Base-by-base conservation (phyloP, 805 yeast genomes). In the Metschnikowia corniflorae region DNA sequence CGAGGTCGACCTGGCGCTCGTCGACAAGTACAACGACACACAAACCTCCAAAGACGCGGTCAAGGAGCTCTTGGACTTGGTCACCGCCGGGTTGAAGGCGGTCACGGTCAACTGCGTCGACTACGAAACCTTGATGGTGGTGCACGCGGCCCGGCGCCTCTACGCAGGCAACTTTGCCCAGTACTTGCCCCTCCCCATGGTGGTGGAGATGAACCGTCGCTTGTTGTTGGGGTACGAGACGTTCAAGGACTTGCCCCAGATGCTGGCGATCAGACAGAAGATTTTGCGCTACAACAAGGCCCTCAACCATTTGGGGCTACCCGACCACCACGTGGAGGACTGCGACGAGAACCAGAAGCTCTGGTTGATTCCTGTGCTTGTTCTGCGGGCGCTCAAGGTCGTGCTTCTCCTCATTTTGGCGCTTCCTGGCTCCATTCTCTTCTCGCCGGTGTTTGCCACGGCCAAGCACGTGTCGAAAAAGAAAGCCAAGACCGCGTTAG, bases 101-200 rank as follows among this genome's bases (percentile, higher is more conserved):
- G 96, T 88, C 14, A 89, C 96, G 2, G 93, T 89, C 7, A 80
- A 86, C 14, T 82, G 93, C 53, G 85, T 86, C 10, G 96, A 88
- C 54, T 88, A 80, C 62, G 96, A 89, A 48, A 87, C 95, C 12
- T 65, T 88, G 40, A 82, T 86, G 77, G 86, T 85, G 13, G 81
- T 88, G 25, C 96, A 88, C 60, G 93, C 95, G 6, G 95, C 95
- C 26, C 75, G 97, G 61, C 73, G 98, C 53, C 68, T 91, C 29
- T 93, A 93, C 56, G 79, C 86, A 2, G 79, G 85, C 29, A 86
- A 86, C 47, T 70, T 82, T 34, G 77, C 82, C 13, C 75, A 80
- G 24, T 70, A 77, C 38, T 62, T 91, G 40, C 94, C 96, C 0
- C 68, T 89, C 37, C 84, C 94, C 2, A 70, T 89, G 47, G 78